A percentile compares a stretch with the other conserved stretches of the same genome.
Conservation (phyloP, 129 eudicot genomes). For the Escallonia rubra region DNA sequence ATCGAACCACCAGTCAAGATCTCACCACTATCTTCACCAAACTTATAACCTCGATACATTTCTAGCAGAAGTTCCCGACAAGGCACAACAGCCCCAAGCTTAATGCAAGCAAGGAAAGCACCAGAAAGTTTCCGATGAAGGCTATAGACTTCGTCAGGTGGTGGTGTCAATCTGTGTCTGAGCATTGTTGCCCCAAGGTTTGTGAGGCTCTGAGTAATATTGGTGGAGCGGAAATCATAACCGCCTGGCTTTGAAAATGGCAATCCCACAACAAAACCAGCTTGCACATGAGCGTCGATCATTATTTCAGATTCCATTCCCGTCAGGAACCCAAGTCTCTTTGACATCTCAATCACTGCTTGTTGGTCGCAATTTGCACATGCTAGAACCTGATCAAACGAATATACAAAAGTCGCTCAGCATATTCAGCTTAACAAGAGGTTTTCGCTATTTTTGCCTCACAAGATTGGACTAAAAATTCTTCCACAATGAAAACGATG, state of each 20-base stretch:
- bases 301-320: constrained; percentile 83
- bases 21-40: constrained; percentile 38
- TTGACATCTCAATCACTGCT: constrained; percentile 71
- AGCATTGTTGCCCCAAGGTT: constrained; percentile 87
- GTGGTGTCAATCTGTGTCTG: constrained; percentile 87
- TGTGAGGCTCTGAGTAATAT: constrained; percentile 71
- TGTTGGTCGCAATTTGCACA: constrained; percentile 74
- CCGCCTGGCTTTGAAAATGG: constrained; percentile 75
- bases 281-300: constrained; percentile 94
- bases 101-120: constrained; percentile 91
- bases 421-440: background rate
- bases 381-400: constrained; percentile 61
- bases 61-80: constrained; percentile 74
- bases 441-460: background rate
- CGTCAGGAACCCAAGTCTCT: constrained; percentile 78
- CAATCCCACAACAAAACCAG: constrained; percentile 86
- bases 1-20: background rate
- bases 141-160: constrained; percentile 98
- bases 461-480: background rate
- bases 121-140: constrained; percentile 97
- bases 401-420: background rate
- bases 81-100: constrained; percentile 88
- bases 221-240: constrained; percentile 77
- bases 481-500: too few relatives aligned
- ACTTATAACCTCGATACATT: constrained; percentile 54